phyloP scores from a whole-genome alignment of 352 stramenopile genomes.

The Phytophthora sp. region DNA sequence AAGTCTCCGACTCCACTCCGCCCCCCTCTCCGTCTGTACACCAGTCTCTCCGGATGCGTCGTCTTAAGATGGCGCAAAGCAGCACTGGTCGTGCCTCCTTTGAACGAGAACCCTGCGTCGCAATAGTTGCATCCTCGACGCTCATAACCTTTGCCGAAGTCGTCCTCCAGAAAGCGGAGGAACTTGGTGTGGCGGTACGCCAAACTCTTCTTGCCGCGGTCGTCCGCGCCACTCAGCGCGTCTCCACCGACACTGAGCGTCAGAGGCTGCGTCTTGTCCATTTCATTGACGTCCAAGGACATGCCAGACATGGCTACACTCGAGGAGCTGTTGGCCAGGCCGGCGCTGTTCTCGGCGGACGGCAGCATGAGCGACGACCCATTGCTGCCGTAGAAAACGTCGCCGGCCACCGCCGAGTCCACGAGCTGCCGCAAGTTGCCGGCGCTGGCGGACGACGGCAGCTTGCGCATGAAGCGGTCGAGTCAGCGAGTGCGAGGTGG shows the following conservation, averaged over 20 bases:
- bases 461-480: conserved; percentile 9
- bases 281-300: neutral
- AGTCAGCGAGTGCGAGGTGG: neutral
- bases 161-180: conserved; percentile 29
- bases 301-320: conserved; percentile 9
- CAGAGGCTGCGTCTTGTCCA: neutral
- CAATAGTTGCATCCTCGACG: conserved; percentile 55
- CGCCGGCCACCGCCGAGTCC: neutral
- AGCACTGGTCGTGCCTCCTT: conserved; percentile 55
- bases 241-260: too few species aligned
- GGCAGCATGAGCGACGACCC: neutral
- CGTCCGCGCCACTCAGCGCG: neutral
- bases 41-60: conserved; percentile 31
- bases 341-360: neutral
- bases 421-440: conserved; percentile 20
- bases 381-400: neutral
- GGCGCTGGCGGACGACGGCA: conserved; percentile 12
- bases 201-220: conserved; percentile 41
- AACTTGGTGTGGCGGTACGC: conserved; percentile 48
- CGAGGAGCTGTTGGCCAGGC: neutral
- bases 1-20: neutral
- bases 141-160: conserved; percentile 38
- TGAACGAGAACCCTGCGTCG: conserved; percentile 55
- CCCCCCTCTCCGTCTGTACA: neutral
- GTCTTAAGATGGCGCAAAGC: conserved; percentile 58